A percentile compares a stretch with the other conserved stretches of the same genome.
Conservation (phyloP, 139 green algal species). For the Coelastrella sp. region DNA sequence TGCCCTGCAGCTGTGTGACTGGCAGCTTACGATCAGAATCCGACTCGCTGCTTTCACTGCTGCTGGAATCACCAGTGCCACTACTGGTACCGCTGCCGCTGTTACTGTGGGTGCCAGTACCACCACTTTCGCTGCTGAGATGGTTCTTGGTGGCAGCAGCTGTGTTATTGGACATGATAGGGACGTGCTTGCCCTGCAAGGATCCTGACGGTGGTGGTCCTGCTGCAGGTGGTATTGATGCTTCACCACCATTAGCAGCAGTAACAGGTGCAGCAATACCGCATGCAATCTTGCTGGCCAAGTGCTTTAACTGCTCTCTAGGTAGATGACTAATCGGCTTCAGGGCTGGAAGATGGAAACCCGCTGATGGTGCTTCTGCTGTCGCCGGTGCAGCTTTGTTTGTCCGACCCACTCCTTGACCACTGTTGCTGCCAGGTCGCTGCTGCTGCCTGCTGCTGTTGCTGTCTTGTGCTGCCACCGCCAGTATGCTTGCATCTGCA, state of each 20-base stretch:
- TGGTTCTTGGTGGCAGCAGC: neutral
- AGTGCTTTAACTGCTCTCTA: neutral
- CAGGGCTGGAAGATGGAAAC: neutral
- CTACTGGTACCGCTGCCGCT: neutral
- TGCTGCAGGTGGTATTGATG: neutral
- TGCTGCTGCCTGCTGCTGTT: neutral
- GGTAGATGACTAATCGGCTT: neutral
- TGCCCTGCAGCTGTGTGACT: neutral
- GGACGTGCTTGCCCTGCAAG: neutral
- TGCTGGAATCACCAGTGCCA: neutral
- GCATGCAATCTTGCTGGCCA: neutral
- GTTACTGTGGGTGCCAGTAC: neutral
- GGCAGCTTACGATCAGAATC: too few relatives aligned
- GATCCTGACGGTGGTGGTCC: neutral
- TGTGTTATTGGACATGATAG: neutral
- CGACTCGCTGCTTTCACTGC: neutral
- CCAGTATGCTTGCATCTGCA: neutral
- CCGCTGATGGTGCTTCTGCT: neutral
- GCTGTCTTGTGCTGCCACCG: too few relatives aligned
- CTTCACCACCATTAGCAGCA: neutral
- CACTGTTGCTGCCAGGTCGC: neutral
- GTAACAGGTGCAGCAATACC: neutral
- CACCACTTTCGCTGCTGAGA: neutral
- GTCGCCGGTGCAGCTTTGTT: neutral
- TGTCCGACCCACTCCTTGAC: neutral